Base-by-base conservation (phyloP, 2,329 filamentous ascomycete genomes). In the Alternaria tenuissima region DNA sequence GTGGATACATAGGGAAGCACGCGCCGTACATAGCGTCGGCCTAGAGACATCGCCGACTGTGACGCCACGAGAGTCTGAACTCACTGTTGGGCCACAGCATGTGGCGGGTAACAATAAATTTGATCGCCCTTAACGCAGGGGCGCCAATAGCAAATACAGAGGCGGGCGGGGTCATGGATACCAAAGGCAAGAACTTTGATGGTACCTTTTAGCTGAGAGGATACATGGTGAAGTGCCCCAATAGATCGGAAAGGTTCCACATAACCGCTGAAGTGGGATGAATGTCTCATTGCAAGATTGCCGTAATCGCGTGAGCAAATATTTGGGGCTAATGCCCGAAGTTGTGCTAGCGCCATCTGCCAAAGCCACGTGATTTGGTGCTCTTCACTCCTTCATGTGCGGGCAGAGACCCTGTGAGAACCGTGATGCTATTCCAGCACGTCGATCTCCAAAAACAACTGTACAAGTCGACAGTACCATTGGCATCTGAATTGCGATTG, bases 11-110 rank as follows among this genome's bases (percentile, higher is more conserved):
- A 26, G 44, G 36, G 6, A 44, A 61, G 51, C 20, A 12, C 46
- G 39, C 26, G 46, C 55, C 34, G 43, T 52, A 49, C 39, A 30
- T 57, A 52, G 51, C 43, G 54, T 59, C 39, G 49, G 30, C 38
- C 41, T 44, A 61, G 44, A 48, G 30, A 63, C 32, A 56, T 71
- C 61, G 66, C 63, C 64, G 67, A 69, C 54, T 49, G 57, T 52
- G 51, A 62, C 51, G 63, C 38, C 49, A 52, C 52, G 28, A 39
- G 51, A 54, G 53, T 60, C 54, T 61, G 62, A 62, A 57, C 57
- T 62, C 59, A 59, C 48, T 38, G 57, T 47, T 56, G 57, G 57
- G 49, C 41, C 47, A 55, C 48, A 58, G 55, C 57, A 56, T 46
- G 62, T 59, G 64, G 69, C 65, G 62, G 49, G 36, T 52, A 20